Conservation (phyloP, 257 asterid species). For the Solanum tarijense region DNA sequence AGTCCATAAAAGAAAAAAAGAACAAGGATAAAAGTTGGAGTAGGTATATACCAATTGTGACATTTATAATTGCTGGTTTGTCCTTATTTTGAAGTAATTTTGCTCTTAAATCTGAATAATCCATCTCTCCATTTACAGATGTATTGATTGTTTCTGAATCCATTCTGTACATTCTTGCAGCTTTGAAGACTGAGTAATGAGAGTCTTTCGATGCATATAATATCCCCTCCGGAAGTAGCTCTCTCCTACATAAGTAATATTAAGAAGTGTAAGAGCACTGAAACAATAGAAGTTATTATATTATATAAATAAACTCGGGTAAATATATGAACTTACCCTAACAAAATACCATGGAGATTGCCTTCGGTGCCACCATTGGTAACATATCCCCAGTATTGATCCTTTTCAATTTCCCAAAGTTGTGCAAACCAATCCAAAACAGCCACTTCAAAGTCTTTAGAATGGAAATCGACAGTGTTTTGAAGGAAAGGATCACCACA, state of each 20-base stretch:
- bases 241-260: not conserved
- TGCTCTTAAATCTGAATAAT: not conserved
- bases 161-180: constrained; percentile 10
- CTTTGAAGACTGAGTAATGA: not conserved
- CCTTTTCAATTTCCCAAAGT: not conserved
- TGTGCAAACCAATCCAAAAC: constrained; percentile 15
- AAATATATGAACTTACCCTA: constrained; percentile 1
- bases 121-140: not conserved
- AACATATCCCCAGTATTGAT: constrained; percentile 10
- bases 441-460: constrained; percentile 7
- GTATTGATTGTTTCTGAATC: not conserved
- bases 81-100: constrained; percentile 4
- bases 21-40: not conserved
- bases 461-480: not conserved
- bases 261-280: not conserved
- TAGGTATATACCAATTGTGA: not conserved
- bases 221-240: not conserved
- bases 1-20: not conserved
- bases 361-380: constrained; percentile 21
- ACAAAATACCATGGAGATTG: constrained; percentile 13
- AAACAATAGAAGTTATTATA: not conserved
- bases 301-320: accelerated
- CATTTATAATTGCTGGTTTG: constrained; percentile 7
- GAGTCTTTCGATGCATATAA: constrained; percentile 3
- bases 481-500: constrained; percentile 1